These are phyloP conservation scores for Termitomyces heimii DNA, from an alignment of 768 basidiomycete species.

Conservation along the genomic window DNA sequence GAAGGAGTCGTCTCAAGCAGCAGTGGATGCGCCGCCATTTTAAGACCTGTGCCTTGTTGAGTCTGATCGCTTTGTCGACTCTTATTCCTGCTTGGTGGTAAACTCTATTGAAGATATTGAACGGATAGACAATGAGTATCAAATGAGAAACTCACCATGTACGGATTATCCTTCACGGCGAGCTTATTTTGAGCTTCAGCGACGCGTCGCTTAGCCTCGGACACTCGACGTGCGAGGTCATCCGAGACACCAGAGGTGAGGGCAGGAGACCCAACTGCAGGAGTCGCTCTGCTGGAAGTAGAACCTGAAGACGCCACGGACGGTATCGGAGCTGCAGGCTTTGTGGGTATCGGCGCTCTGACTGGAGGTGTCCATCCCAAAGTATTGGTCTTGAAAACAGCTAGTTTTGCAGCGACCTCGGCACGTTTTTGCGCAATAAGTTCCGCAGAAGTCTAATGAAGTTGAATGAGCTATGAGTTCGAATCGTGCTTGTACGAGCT, in stretches of 20 bases:
- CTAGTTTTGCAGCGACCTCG: constrained; percentile 81
- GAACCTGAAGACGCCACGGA: constrained; percentile 28
- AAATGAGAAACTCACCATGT: constrained; percentile 55
- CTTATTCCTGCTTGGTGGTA: constrained; percentile 50
- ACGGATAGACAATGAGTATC: background rate
- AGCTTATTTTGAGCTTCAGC: constrained; percentile 76
- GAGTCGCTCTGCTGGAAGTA: constrained; percentile 34
- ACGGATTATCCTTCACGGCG: constrained; percentile 77
- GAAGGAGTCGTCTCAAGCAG: constrained; percentile 62
- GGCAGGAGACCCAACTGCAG: constrained; percentile 31
- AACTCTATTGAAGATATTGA: constrained; percentile 29
- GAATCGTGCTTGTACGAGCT: constrained; percentile 18
- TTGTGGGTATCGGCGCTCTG: constrained; percentile 35
- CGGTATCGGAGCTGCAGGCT: constrained; percentile 25
- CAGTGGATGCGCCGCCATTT: constrained; percentile 88
- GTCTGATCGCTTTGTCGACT: constrained; percentile 51
- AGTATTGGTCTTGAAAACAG: constrained; percentile 55
- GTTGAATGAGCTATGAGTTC: background rate
- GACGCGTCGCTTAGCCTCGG: constrained; percentile 82
- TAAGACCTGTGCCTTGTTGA: constrained; percentile 78
- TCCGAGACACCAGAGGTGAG: constrained; percentile 39
- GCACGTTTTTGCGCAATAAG: constrained; percentile 81
- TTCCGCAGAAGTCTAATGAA: constrained; percentile 30
- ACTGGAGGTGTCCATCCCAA: constrained; percentile 26
- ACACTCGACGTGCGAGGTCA: constrained; percentile 65